These are phyloP conservation scores for Trichophyton schoenleinii DNA, from an alignment of 2,329 filamentous ascomycete genomes.

Conservation along the genomic window DNA sequence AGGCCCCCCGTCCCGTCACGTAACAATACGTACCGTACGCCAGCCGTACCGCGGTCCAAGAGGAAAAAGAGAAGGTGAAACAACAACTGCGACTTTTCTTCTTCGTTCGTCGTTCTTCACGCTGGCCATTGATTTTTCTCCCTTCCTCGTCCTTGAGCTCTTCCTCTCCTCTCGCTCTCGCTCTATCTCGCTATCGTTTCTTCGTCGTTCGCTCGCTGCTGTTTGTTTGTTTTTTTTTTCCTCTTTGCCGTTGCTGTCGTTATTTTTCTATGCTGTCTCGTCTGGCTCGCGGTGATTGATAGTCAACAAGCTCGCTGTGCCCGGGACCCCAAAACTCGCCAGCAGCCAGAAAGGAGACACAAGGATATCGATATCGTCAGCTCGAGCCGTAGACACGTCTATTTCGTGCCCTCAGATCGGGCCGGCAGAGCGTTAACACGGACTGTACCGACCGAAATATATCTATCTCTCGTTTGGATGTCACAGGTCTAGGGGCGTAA, in stretches of 20 bases:
- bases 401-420: not conserved
- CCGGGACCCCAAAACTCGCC: not conserved
- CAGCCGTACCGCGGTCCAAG: not conserved
- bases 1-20: not conserved
- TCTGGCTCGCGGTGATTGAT: not conserved
- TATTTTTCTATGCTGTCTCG: not conserved
- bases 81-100: not conserved
- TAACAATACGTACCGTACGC: not conserved
- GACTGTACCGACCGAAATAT: not conserved
- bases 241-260: not conserved
- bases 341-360: not conserved
- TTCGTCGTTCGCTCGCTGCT: not conserved
- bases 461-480: slow-evolving; percentile 3
- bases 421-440: not conserved
- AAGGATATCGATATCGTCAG: too few species aligned
- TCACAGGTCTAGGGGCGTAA: not conserved
- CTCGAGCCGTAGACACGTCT: not conserved
- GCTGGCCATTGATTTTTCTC: not conserved
- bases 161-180: not conserved
- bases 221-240: not conserved
- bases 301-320: not conserved
- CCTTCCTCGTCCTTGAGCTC: not conserved
- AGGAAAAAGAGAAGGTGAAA: slow-evolving; percentile 2
- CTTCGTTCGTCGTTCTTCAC: not conserved
- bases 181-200: not conserved